Base-by-base conservation (phyloP, 2,329 filamentous ascomycete genomes). In the Rhynchosporium graminicola region DNA sequence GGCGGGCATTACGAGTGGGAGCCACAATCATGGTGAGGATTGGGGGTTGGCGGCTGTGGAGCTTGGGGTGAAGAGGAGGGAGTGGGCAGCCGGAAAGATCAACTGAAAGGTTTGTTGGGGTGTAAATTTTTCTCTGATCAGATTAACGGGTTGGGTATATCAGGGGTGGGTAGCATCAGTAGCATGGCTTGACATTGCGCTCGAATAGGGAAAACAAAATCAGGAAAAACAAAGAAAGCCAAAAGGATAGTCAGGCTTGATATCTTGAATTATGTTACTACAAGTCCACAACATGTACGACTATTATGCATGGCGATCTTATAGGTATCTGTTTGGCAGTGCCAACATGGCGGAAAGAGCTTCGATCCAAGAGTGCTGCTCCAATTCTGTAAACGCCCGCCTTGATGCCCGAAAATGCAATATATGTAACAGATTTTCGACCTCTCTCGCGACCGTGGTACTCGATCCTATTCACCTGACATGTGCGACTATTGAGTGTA, bases 41-140 rank as follows among this genome's bases (percentile, higher is more conserved):
- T 99, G 95, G 95, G 95, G 95, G 3, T 82, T 86, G 70, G 95
- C 94, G 26, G 95, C 95, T 5, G 95, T 99, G 40, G 95, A 99
- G 82, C 83, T 99, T 80, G 93, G 90, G 5, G 84, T 90, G 20
- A 98, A 97, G 87, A 86, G 90, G 74, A 89, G 82, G 77, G 88
- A 87, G 57, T 98, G 93, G 94, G 84, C 85, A 2, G 84, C 67
- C 26, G 71, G 74, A 28, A 73, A 73, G 62, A 71, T 73, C 48
- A 62, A 63, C 10, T 70, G 57, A 64, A 36, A 15, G 36, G 2
- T 46, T 31, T 33, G 13, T 51, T 51, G 9, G 28, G 33, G 5
- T 46, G 15, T 48, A n/a, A 28, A 28, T 28, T 5, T 26, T 58
- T 48, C 33, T 51, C 13, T 31, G n/a, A 28, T 20, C 20, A 20